phyloP scores from a whole-genome alignment of 2,329 filamentous ascomycete species.

The Cercospora zeina region DNA sequence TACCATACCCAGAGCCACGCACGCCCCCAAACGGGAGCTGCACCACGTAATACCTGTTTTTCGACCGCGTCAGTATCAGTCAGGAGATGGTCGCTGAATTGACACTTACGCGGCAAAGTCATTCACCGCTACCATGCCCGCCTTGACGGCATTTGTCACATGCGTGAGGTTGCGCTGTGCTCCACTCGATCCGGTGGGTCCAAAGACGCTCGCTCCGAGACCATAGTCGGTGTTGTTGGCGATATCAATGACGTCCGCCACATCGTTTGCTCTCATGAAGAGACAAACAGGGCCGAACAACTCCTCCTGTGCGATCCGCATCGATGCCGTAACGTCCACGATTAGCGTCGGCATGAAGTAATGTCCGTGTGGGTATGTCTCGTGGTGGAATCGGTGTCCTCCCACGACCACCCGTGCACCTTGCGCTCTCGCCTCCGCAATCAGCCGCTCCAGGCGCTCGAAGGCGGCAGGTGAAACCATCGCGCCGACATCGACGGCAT shows the following conservation, averaged over 20 bases:
- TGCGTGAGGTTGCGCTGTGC: conserved; percentile 62
- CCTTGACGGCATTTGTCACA: conserved; percentile 68
- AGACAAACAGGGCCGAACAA: conserved; percentile 91
- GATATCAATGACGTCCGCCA: conserved; percentile 67
- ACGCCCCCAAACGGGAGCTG: conserved; percentile 92
- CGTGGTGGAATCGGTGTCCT: conserved; percentile 70
- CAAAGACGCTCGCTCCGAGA: conserved; percentile 87
- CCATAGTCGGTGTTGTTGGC: conserved; percentile 85
- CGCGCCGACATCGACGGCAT: conserved; percentile 74
- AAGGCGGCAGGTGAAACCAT: conserved; percentile 82
- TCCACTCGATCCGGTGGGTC: conserved; percentile 47
- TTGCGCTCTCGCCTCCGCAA: conserved; percentile 71
- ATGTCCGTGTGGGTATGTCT: conserved; percentile 72
- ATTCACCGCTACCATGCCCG: conserved; percentile 92
- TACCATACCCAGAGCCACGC: conserved; percentile 83
- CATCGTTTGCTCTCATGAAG: conserved; percentile 70
- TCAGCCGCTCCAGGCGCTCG: conserved; percentile 70
- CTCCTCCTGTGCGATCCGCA: conserved; percentile 86
- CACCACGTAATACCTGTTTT: conserved; percentile 72
- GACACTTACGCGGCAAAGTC: conserved; percentile 72
- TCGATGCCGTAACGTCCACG: conserved; percentile 79
- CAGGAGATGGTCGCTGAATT: neutral
- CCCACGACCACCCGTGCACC: conserved; percentile 82
- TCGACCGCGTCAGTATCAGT: neutral
- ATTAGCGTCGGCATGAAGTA: conserved; percentile 93